These are phyloP conservation scores for Plasmodium inui DNA, from an alignment of 169 alveolate genomes.

Conservation along the genomic window DNA sequence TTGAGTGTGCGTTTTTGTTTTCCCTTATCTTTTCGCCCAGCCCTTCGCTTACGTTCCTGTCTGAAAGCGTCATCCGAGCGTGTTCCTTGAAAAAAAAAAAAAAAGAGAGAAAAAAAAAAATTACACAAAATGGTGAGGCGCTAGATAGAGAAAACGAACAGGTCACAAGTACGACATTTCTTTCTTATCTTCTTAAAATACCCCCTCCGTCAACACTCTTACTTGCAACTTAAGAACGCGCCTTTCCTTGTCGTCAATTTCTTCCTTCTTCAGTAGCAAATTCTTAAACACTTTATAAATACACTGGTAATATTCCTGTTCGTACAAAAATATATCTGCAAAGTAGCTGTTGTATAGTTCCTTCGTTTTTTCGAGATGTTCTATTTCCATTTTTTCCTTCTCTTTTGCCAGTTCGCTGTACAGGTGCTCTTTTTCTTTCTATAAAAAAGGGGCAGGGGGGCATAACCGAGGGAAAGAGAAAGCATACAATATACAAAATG, in stretches of 20 bases:
- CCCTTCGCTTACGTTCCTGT: constrained; percentile 6
- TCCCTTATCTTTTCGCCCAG: no score
- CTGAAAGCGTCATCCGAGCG: constrained; percentile 48
- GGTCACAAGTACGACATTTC: background rate
- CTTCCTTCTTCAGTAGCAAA: constrained; percentile 51
- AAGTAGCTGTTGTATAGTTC: constrained; percentile 61
- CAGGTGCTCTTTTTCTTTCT: constrained; percentile 72
- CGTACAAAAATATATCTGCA: constrained; percentile 69
- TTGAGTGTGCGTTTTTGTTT: background rate
- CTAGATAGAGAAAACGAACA: background rate
- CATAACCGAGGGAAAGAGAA: background rate
- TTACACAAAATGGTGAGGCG: background rate
- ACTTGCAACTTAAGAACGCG: constrained; percentile 44
- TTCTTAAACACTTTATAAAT: constrained; percentile 68
- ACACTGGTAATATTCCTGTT: constrained; percentile 72
- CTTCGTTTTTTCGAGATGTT: constrained; percentile 34
- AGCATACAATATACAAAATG: background rate
- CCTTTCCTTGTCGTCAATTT: constrained; percentile 65
- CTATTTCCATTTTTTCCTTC: constrained; percentile 32
- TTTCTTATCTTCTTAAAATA: background rate
- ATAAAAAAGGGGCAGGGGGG: constrained; percentile 5
- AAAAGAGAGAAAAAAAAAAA: background rate
- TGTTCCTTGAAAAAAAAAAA: constrained; percentile 24
- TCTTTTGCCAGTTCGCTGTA: constrained; percentile 20
- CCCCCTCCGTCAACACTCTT: background rate